These are phyloP conservation scores for Aspergillus pseudoterreus DNA, from an alignment of 2,329 filamentous ascomycete genomes.

Conservation along the genomic window DNA sequence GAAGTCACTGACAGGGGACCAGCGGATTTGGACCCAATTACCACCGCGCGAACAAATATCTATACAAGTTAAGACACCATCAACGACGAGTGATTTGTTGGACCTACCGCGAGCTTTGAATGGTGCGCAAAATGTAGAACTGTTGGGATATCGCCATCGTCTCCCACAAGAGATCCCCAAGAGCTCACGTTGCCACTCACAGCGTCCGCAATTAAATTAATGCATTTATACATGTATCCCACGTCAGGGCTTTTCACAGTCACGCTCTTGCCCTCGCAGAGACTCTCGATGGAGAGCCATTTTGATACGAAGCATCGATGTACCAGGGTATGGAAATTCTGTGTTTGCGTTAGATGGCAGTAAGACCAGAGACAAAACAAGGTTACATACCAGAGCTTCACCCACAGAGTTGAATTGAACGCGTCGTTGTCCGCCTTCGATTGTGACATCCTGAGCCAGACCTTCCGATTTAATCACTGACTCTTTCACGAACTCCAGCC, in stretches of 20 bases:
- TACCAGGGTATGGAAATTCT: neutral
- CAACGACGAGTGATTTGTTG: neutral
- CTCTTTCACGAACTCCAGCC: neutral
- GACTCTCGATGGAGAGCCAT: neutral
- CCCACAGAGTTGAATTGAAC: neutral
- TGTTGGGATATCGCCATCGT: neutral
- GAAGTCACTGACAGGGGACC: neutral
- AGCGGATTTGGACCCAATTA: neutral
- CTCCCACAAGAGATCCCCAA: neutral
- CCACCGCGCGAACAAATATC: neutral
- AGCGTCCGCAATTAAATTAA: neutral
- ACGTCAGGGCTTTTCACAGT: neutral
- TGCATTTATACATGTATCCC: neutral
- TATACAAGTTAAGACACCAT: neutral
- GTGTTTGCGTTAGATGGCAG: neutral
- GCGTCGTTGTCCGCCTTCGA: neutral
- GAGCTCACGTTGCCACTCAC: neutral
- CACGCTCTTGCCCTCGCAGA: neutral
- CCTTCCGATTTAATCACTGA: neutral
- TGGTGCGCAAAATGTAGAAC: neutral
- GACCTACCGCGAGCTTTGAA: neutral
- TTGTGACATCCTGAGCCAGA: neutral
- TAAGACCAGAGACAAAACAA: neutral
- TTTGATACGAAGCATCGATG: neutral
- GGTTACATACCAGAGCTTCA: neutral